These are phyloP conservation scores for Podila minutissima DNA, from an alignment of 192 early-diverging fungal species.

Conservation along the genomic window DNA sequence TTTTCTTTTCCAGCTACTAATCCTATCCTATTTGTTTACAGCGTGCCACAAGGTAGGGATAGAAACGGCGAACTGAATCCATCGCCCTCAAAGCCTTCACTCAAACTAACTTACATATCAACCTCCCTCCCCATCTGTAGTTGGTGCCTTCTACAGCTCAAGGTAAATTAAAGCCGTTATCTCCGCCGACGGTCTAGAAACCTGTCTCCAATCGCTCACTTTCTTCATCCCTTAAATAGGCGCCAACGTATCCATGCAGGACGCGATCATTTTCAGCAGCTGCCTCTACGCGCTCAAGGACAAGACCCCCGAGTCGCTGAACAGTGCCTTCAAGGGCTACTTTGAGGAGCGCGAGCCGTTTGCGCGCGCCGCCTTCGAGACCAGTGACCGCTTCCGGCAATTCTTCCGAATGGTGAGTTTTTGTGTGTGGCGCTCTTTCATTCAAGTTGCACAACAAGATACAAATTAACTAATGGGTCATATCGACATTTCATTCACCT, in stretches of 20 bases:
- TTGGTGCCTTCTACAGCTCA: conserved; percentile 10
- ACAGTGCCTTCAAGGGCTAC: conserved; percentile 3
- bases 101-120: too few species aligned
- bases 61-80: too few species aligned
- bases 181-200: not conserved
- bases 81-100: too few species aligned
- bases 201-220: not conserved
- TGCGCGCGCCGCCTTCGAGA: conserved; percentile 9
- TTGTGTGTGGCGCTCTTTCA: too few species aligned
- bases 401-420: conserved; percentile 17
- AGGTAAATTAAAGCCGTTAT: not conserved
- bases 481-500: not conserved
- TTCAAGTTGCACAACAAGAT: not conserved
- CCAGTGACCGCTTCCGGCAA: conserved; percentile 6
- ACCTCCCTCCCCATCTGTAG: not conserved
- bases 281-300: conserved; percentile 3
- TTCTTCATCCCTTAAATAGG: not conserved
- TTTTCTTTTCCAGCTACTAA: too few species aligned
- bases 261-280: conserved; percentile 12
- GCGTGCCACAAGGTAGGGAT: conserved; percentile 11
- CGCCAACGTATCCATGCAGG: conserved; percentile 15
- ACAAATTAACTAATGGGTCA: not conserved
- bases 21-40: not conserved
- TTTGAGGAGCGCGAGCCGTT: not conserved
- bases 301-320: not conserved